Percentiles rank a stretch among this genome's conserved stretches.
phyloP scores from a whole-genome alignment of 2,329 filamentous ascomycete species.

The Paecilomyces sp. region DNA sequence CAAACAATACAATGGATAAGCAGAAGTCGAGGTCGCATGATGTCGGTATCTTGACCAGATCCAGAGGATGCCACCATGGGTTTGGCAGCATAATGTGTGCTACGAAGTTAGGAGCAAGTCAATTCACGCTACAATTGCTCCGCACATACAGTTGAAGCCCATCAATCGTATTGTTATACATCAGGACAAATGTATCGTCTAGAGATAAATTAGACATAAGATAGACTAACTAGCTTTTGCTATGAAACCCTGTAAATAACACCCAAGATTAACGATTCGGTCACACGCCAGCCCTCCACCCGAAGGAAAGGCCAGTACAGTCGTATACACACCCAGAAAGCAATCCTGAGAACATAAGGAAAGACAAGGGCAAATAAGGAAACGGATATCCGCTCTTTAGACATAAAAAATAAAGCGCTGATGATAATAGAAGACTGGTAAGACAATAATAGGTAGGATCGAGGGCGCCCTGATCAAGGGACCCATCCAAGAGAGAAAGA shows the following conservation, averaged over 20 bases:
- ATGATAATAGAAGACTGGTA: background rate
- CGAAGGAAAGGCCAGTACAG: background rate
- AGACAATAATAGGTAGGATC: background rate
- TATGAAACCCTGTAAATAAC: background rate
- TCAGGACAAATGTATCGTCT: background rate
- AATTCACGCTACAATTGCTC: too few species aligned
- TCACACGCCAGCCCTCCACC: background rate
- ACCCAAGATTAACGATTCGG: background rate
- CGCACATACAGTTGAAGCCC: too few species aligned
- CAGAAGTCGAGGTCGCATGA: too few species aligned
- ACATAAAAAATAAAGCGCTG: background rate
- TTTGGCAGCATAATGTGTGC: too few species aligned
- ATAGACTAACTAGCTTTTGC: background rate
- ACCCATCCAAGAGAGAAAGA: constrained; percentile 1
- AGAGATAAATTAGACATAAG: background rate
- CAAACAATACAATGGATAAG: too few species aligned
- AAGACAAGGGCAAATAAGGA: background rate
- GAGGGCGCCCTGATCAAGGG: background rate
- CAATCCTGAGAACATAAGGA: background rate
- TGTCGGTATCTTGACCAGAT: too few species aligned
- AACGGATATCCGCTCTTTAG: background rate
- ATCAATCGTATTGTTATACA: too few species aligned
- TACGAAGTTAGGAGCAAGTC: too few species aligned
- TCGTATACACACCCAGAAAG: background rate
- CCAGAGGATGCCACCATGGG: too few species aligned